Percentiles rank a stretch among this genome's conserved stretches.
These are phyloP conservation scores for Crithidia fasciculata DNA, from an alignment of 208 protist species.

Conservation along the genomic window DNA sequence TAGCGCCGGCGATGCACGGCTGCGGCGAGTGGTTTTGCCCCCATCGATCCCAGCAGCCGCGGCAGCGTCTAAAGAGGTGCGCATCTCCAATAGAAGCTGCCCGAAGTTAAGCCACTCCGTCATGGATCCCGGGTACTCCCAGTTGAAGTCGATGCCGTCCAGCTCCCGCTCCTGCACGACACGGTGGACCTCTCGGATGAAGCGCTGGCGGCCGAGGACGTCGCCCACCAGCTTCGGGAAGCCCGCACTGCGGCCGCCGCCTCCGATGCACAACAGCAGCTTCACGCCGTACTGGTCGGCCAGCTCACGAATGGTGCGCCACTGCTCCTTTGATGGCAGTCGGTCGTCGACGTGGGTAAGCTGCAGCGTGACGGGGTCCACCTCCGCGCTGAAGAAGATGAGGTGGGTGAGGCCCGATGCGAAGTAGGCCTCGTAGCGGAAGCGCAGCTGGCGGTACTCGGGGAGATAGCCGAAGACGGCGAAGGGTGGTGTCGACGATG, in stretches of 20 bases:
- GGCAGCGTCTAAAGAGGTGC: conserved; percentile 15
- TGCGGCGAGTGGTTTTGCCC: not conserved
- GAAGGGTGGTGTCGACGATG: conserved; percentile 26
- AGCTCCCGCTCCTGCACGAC: conserved; percentile 41
- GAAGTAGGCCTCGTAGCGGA: conserved; percentile 60
- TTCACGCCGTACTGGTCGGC: conserved; percentile 49
- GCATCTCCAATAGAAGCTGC: conserved; percentile 39
- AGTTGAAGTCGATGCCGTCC: conserved; percentile 84
- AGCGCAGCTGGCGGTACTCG: conserved; percentile 59
- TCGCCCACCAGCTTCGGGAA: conserved; percentile 47
- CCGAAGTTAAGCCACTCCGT: conserved; percentile 55
- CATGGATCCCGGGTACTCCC: conserved; percentile 63
- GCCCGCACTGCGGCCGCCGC: conserved; percentile 57
- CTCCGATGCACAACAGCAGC: conserved; percentile 72
- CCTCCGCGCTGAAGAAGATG: conserved; percentile 78
- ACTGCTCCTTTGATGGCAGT: conserved; percentile 42
- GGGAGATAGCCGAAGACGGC: conserved; percentile 76
- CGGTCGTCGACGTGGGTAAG: conserved; percentile 48
- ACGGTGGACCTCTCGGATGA: conserved; percentile 43
- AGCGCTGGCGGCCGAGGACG: conserved; percentile 18
- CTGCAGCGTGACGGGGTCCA: conserved; percentile 34
- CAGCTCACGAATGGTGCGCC: conserved; percentile 35
- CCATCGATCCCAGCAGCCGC: not conserved
- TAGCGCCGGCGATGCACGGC: conserved; percentile 9
- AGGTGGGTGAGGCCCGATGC: conserved; percentile 65